Evolutionary conservation across 176 grass and related monocot species (phyloP).

Genomic region (Thalia dealbata): DNA sequence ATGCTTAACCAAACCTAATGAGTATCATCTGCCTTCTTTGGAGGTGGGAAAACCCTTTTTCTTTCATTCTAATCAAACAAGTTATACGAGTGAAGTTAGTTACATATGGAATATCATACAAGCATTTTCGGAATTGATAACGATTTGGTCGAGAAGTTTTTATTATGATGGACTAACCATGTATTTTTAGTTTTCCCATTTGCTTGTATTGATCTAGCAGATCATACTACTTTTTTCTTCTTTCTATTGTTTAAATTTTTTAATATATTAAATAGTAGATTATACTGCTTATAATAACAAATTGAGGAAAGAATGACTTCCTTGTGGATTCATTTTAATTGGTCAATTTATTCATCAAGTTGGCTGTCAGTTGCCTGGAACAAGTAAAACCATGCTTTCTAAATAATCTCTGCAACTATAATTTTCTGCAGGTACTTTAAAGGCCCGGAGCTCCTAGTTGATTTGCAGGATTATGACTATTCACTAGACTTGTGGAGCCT

Average conservation of each 20-base stretch:
- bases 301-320: not conserved
- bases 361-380: not conserved
- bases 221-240: no score
- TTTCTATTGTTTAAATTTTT: no score
- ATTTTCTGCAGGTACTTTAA: slow-evolving; percentile 51
- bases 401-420: not conserved
- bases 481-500: slow-evolving; percentile 98
- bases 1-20: not conserved
- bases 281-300: not conserved
- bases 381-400: not conserved
- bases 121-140: not conserved
- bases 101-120: not conserved
- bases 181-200: not conserved
- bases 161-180: not conserved
- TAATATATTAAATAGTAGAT: not conserved
- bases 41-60: not conserved
- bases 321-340: not conserved
- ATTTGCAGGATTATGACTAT: slow-evolving; percentile 97
- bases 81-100: not conserved
- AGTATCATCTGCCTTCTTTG: not conserved
- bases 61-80: not conserved
- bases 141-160: not conserved
- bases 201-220: not conserved
- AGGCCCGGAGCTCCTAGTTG: slow-evolving; percentile 91
- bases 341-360: not conserved